phyloP scores from a whole-genome alignment of 2,329 filamentous ascomycete species.

The Epichloe sylvatica region DNA sequence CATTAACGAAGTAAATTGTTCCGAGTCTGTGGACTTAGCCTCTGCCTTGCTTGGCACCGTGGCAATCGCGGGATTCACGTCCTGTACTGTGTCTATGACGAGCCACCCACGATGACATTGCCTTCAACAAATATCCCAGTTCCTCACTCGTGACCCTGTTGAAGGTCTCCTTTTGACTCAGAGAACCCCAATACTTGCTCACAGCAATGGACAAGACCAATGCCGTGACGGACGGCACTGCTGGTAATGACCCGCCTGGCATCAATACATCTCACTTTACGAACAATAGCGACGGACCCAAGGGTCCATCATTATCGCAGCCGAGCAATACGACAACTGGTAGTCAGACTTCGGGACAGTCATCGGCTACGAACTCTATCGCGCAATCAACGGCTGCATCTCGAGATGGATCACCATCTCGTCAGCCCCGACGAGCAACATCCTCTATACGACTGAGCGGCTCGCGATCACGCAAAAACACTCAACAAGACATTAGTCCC shows the following conservation, averaged over 20 bases:
- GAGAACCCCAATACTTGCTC: conserved; percentile 14
- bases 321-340: conserved; percentile 11
- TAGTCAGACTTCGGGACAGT: conserved; percentile 21
- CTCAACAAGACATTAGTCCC: conserved; percentile 49
- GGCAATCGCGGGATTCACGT: conserved; percentile 3
- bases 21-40: neutral
- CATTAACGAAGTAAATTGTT: neutral
- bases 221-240: conserved; percentile 8
- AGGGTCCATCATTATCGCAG: conserved; percentile 1
- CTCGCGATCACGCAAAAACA: conserved; percentile 50
- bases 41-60: neutral
- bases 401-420: conserved; percentile 36
- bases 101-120: conserved; percentile 22
- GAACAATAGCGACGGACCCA: neutral
- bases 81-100: conserved; percentile 16
- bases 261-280: conserved; percentile 1
- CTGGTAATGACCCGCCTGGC: conserved; percentile 9
- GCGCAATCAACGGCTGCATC: conserved; percentile 24
- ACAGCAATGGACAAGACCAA: conserved; percentile 23
- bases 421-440: conserved; percentile 23
- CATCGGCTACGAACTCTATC: conserved; percentile 23
- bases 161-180: conserved; percentile 16
- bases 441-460: conserved; percentile 22
- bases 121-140: conserved; percentile 1
- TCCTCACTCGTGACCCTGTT: conserved; percentile 15